Evolutionary conservation across 495 filamentous ascomycete genomes (phyloP).

Genomic region (Hyaloscypha variabilis): DNA sequence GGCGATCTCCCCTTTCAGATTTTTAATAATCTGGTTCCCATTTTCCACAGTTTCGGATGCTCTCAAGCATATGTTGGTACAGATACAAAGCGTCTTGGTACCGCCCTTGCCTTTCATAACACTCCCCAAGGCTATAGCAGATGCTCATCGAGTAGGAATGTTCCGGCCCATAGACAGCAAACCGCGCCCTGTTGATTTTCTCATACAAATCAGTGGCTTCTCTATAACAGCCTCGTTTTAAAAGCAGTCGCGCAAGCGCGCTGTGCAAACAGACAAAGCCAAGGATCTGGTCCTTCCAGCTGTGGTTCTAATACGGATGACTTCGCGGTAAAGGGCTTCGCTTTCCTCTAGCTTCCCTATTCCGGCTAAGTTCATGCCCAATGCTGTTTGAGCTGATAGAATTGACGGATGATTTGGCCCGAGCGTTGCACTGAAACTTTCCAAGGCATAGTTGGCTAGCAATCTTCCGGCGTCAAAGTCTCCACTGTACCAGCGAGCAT

Average conservation of each 20-base stretch:
- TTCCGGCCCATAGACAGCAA: not conserved
- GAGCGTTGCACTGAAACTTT: not conserved
- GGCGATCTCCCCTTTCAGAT: too few species aligned
- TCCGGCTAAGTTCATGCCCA: not conserved
- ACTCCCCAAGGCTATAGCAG: not conserved
- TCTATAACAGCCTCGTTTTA: not conserved
- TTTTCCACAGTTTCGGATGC: too few species aligned
- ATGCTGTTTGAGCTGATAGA: not conserved
- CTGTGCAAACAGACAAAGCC: too few species aligned
- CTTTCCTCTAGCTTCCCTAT: not conserved
- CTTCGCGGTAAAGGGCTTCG: not conserved
- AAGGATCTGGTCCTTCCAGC: not conserved
- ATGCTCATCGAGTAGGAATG: not conserved
- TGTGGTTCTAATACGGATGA: not conserved
- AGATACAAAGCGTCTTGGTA: not conserved
- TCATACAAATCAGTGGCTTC: not conserved
- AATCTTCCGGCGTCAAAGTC: too few species aligned
- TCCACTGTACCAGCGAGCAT: too few species aligned
- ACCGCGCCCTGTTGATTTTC: not conserved
- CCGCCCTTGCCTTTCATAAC: conserved; percentile 3
- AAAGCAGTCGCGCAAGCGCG: not conserved
- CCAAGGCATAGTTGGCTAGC: not conserved
- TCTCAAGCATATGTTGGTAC: not conserved
- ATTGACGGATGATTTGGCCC: not conserved
- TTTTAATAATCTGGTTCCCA: too few species aligned